Evolutionary conservation across 345 rosid genomes (phyloP), one percentile per base, ranked within the genome.

Genomic region (Boechera divaricarpa): DNA sequence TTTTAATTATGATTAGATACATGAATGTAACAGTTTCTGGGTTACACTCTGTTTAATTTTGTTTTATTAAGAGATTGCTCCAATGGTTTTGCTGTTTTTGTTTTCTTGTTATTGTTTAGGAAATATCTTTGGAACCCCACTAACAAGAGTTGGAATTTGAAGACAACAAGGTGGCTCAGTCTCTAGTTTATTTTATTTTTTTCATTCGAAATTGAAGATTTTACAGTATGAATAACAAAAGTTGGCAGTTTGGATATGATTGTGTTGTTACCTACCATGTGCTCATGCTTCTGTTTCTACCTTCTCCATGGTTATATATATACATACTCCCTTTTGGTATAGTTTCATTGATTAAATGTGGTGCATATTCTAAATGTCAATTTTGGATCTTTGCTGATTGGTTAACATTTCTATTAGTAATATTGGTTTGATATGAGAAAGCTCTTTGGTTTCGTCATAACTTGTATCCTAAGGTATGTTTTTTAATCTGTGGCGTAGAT

Each of bases 381-480:
- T 52, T 45, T 11, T 45, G 42, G 26, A 8, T 64, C 10, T 70
- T 63, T 64, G 16, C 16, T 69, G 3, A 8, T 76, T 49, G 45
- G 58, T 26, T 57, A 26, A 21, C 2, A 33, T 39, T 33, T 70
- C 41, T 48, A 24, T 5, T 56, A 54, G 1, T 57, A 55, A 15
- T 35, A 4, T 60, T 1, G 9, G 64, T 59, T 35, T 3, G 29
- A 72, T 60, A 2, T 64, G 3, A 74, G 39, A 2, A 33, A 61
- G 42, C 69, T 68, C 13, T 33, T 42, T 39, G 10, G 54, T 36
- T 15, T 68, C 44, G 2, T 69, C 42, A 72, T 63, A 70, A 63
- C 77, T 79, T 77, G 74, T 12, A 16, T 60, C 79, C 5, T 56
- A 75, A 79, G 80, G 60, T 49, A 52, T 56, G 57, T 53, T 26